Base-by-base conservation (phyloP, 2,329 filamentous ascomycete genomes). In the Eutypella sp. region DNA sequence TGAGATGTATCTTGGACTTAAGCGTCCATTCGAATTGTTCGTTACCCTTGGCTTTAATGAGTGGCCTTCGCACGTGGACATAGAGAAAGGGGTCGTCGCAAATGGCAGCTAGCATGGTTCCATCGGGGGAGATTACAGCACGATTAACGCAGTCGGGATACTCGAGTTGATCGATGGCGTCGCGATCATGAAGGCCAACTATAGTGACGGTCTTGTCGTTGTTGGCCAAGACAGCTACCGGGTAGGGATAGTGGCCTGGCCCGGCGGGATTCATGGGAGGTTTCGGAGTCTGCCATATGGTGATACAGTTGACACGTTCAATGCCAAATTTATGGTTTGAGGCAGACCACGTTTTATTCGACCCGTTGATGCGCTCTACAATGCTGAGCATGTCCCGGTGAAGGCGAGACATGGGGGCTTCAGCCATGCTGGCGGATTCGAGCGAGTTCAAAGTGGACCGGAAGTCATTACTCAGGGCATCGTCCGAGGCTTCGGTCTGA, bases 101-200 rank as follows among this genome's bases (percentile, higher is more conserved):
- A 37, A 97, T 87, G 2, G 90, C 88, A 5, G 91, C 78, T 18
- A 97, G 74, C 10, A 92, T 69, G 18, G 76, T 79, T 1, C 91
- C 92, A 62, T 96, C 87, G 0, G 92, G 93, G 6, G 92, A 96
- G 43, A 99, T 84, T n/a, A 91, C 81, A 27, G 91, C 89, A 60
- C 95, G 89, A 59, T 99, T 99, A 71, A 97, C 92, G 53, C 84
- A 87, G 61, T 92, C 87, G 5, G 87, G 85, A 53, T 95, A 85
- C 4, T 79, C 75, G 44, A 96, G 71, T 37, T 83, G 76, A 45
- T 87, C 82, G 19, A 95, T 68, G 29, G 85, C 74, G 48, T 86
- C 74, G 13, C 66, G 64, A 43, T 84, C 79, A 23, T 79, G 73
- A 18, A 97, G 72, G 41, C 84, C 86, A 61, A 95, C 89, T n/a